Conservation (phyloP, 1,139 yeast species). For the Geotrichum macrosporum region DNA sequence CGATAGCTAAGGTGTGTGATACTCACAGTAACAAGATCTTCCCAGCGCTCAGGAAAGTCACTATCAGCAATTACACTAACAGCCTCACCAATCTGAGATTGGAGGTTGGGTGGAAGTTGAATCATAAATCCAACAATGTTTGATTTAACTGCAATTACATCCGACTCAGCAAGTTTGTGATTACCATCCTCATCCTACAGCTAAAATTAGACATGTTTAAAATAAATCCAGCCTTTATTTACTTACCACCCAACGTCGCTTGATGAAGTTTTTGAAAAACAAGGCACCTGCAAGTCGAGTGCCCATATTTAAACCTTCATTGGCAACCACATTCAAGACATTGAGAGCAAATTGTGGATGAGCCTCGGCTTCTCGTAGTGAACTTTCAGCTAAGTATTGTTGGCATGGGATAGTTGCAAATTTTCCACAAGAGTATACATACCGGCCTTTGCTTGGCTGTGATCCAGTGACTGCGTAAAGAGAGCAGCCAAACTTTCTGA, state of each 20-base stretch:
- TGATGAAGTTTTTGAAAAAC: constrained; percentile 82
- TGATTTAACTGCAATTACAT: constrained; percentile 62
- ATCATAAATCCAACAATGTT: constrained; percentile 85
- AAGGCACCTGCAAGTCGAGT: constrained; percentile 84
- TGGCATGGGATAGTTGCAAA: constrained; percentile 1
- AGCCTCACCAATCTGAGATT: constrained; percentile 90
- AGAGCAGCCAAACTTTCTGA: constrained; percentile 15
- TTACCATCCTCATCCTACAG: constrained; percentile 77
- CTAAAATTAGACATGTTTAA: neutral
- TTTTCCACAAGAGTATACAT: constrained; percentile 6
- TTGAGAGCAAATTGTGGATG: constrained; percentile 71
- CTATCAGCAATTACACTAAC: constrained; percentile 90
- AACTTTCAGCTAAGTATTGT: constrained; percentile 35
- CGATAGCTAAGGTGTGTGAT: neutral
- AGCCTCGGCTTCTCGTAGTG: constrained; percentile 55
- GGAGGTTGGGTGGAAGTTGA: constrained; percentile 65
- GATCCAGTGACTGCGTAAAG: constrained; percentile 23
- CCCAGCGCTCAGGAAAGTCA: constrained; percentile 93
- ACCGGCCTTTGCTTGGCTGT: constrained; percentile 22
- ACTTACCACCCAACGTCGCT: constrained; percentile 66
- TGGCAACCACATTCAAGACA: constrained; percentile 73
- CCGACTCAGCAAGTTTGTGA: constrained; percentile 57
- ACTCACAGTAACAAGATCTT: constrained; percentile 58
- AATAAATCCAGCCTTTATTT: constrained; percentile 1
- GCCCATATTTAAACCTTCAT: constrained; percentile 49